These are phyloP conservation scores for Suhomyces xylopsoci DNA, from an alignment of 805 yeast genomes.

Conservation along the genomic window DNA sequence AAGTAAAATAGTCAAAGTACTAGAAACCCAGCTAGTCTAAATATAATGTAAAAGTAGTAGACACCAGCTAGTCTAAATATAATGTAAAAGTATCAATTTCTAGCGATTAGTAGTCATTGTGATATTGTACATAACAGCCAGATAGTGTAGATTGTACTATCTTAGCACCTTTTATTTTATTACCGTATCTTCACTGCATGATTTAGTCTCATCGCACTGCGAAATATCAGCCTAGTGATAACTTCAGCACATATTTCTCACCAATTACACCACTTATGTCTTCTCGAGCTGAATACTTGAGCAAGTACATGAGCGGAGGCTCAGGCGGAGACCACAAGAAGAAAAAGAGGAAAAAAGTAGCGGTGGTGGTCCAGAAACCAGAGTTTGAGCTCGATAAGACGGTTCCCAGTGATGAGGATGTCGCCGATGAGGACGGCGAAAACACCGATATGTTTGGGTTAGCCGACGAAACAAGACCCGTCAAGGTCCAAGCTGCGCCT, in stretches of 20 bases:
- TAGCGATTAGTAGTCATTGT: too few species aligned
- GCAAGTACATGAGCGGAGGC: constrained; percentile 24
- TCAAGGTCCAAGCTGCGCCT: constrained; percentile 13
- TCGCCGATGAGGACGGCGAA: constrained; percentile 1
- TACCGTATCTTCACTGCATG: too few species aligned
- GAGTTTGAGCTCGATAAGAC: neutral
- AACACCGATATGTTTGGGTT: constrained; percentile 15
- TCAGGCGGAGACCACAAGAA: constrained; percentile 2
- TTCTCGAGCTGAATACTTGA: constrained; percentile 31
- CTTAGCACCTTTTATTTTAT: too few species aligned
- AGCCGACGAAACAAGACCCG: constrained; percentile 14
- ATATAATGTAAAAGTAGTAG: neutral
- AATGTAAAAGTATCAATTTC: neutral
- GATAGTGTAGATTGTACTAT: too few species aligned
- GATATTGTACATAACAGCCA: too few species aligned
- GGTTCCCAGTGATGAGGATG: neutral
- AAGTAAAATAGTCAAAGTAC: too few species aligned
- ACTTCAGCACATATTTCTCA: too few species aligned
- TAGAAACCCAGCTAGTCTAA: neutral
- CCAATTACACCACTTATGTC: neutral
- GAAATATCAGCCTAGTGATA: neutral
- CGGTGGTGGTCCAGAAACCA: constrained; percentile 11
- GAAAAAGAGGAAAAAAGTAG: constrained; percentile 15
- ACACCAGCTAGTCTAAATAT: neutral
- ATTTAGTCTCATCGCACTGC: neutral